Percentiles rank a stretch among this genome's conserved stretches.
Evolutionary conservation across 2,329 filamentous ascomycete genomes (phyloP).

Genomic region (Keithomyces neogunnii): DNA sequence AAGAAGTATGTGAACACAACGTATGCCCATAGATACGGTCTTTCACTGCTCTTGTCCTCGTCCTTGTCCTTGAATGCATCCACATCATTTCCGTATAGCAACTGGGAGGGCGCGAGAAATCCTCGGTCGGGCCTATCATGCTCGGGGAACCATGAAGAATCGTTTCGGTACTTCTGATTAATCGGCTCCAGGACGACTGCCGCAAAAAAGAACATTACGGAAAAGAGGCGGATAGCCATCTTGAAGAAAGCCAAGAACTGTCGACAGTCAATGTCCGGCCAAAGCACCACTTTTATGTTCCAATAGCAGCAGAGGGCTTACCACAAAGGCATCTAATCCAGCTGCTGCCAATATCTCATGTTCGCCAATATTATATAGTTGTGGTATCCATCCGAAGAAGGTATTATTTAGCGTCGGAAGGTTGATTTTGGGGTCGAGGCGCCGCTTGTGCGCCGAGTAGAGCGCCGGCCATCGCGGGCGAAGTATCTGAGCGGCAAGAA

Average conservation of each 20-base stretch:
- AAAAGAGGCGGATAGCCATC: slow-evolving; percentile 80
- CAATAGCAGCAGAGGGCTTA: slow-evolving; percentile 29
- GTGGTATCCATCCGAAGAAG: slow-evolving; percentile 89
- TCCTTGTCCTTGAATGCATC: slow-evolving; percentile 19
- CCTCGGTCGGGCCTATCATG: slow-evolving; percentile 6
- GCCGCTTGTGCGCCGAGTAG: slow-evolving; percentile 81
- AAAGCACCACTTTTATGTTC: background rate
- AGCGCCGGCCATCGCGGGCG: slow-evolving; percentile 86
- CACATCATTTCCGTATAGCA: slow-evolving; percentile 10
- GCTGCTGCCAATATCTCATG: slow-evolving; percentile 84
- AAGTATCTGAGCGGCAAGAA: slow-evolving; percentile 49
- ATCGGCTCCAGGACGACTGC: slow-evolving; percentile 76
- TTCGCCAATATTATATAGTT: slow-evolving; percentile 75
- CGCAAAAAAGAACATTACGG: slow-evolving; percentile 73
- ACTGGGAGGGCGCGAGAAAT: background rate
- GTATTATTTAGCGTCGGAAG: slow-evolving; percentile 75
- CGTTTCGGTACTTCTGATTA: slow-evolving; percentile 53
- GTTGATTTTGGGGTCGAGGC: slow-evolving; percentile 47
- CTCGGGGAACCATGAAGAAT: background rate
- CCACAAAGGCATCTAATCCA: slow-evolving; percentile 89
- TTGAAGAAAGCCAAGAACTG: slow-evolving; percentile 89
- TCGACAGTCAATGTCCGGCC: slow-evolving; percentile 9
- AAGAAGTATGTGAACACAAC: slow-evolving; percentile 94
- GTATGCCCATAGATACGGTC: slow-evolving; percentile 77
- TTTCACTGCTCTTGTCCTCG: slow-evolving; percentile 25